These are phyloP conservation scores for Exophiala calicioides DNA, from an alignment of 2,329 filamentous ascomycete species.

Conservation along the genomic window DNA sequence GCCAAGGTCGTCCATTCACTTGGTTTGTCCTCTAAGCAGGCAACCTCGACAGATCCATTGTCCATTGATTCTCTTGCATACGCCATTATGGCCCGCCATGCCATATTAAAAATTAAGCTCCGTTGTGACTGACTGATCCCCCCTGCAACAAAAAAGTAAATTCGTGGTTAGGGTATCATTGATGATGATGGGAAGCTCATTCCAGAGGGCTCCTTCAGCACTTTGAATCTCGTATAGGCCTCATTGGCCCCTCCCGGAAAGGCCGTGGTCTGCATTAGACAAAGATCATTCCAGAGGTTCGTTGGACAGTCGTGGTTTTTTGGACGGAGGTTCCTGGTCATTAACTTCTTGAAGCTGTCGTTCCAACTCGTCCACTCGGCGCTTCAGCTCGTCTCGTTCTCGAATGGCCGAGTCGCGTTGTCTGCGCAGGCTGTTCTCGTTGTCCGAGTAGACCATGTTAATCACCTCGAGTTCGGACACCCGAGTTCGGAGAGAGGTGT, in stretches of 20 bases:
- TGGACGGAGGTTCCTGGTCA: slow-evolving; percentile 25
- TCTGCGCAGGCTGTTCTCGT: slow-evolving; percentile 56
- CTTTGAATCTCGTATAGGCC: too few relatives aligned
- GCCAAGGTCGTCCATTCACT: too few relatives aligned
- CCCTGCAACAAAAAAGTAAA: neutral
- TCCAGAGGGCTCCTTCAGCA: neutral
- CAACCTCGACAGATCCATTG: too few relatives aligned
- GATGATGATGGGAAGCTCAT: neutral
- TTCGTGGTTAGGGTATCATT: neutral
- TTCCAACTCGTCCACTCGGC: slow-evolving; percentile 77
- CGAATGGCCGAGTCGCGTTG: slow-evolving; percentile 75
- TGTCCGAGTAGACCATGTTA: slow-evolving; percentile 62
- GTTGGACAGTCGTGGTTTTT: slow-evolving; percentile 26
- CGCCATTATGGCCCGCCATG: neutral
- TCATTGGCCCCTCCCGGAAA: too few relatives aligned
- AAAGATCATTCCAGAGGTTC: slow-evolving; percentile 16
- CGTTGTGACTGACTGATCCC: neutral
- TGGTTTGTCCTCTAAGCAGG: too few relatives aligned
- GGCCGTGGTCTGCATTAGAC: too few relatives aligned
- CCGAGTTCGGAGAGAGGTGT: slow-evolving; percentile 87
- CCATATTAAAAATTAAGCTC: neutral
- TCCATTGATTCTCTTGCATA: too few relatives aligned
- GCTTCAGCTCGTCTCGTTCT: slow-evolving; percentile 78
- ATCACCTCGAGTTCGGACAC: slow-evolving; percentile 96
- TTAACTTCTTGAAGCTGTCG: slow-evolving; percentile 44